phyloP scores from a whole-genome alignment of 2,329 filamentous ascomycete species.

The Cytospora mali region DNA sequence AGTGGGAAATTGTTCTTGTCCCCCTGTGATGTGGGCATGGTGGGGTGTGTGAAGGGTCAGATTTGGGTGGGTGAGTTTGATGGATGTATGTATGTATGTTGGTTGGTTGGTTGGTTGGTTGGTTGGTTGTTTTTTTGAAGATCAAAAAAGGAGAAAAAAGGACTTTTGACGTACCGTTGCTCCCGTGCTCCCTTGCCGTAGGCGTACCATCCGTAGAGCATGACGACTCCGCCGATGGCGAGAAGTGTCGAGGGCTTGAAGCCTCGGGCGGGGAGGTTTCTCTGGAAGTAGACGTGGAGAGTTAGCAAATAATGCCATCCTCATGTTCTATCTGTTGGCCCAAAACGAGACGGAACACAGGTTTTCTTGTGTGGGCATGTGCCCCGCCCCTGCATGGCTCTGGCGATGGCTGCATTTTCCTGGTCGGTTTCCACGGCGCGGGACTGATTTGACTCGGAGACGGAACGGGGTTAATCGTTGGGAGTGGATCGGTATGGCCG shows the following conservation, averaged over 20 bases:
- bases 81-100: too few relatives aligned
- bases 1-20: constrained; percentile 12
- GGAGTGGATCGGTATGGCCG: neutral
- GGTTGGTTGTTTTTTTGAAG: neutral
- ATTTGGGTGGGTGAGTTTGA: neutral
- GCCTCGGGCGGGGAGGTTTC: constrained; percentile 88
- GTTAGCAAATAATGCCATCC: constrained; percentile 3
- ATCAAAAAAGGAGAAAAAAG: constrained; percentile 13
- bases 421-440: neutral
- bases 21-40: constrained; percentile 16
- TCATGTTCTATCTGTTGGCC: neutral
- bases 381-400: too few relatives aligned
- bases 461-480: neutral
- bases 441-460: neutral
- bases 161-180: constrained; percentile 70
- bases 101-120: too few relatives aligned
- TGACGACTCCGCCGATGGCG: constrained; percentile 73
- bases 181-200: constrained; percentile 82
- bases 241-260: constrained; percentile 84
- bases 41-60: neutral
- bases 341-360: too few relatives aligned
- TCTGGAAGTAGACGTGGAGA: constrained; percentile 51
- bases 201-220: constrained; percentile 91
- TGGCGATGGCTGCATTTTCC: too few relatives aligned
- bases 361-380: too few relatives aligned